Conservation (phyloP, 2,329 filamentous ascomycete species). For the Penicillium italicum region DNA sequence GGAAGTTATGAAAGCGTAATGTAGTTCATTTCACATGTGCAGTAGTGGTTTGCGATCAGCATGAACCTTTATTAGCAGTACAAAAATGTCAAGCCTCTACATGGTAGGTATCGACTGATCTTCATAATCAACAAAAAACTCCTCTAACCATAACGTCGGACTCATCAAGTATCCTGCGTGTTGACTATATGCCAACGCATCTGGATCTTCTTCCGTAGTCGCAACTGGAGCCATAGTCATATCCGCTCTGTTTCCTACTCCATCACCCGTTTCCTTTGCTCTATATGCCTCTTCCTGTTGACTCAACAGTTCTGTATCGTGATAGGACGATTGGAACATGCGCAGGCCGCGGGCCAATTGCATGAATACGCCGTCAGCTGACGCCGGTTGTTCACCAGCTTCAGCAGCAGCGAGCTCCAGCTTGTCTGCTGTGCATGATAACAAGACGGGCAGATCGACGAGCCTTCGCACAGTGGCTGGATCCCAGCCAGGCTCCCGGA, state of each 20-base stretch:
- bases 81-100: background rate
- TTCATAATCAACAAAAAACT: background rate
- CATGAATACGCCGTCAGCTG: background rate
- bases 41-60: background rate
- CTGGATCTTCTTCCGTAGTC: background rate
- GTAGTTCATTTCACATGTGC: background rate
- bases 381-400: background rate
- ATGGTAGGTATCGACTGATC: background rate
- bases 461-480: background rate
- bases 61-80: too few species aligned
- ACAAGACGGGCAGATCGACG: background rate
- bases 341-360: background rate
- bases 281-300: background rate
- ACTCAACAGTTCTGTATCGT: background rate
- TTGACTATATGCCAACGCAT: background rate
- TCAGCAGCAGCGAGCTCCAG: background rate
- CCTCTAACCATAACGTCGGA: background rate
- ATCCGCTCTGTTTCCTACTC: background rate
- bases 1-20: background rate
- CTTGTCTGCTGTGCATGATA: background rate
- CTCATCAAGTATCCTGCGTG: background rate
- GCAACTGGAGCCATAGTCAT: background rate
- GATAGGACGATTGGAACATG: background rate
- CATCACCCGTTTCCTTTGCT: background rate
- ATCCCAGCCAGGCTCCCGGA: background rate